Percentiles rank a stretch among this genome's conserved stretches.
Evolutionary conservation across 73 alveolate genomes (phyloP).

Genomic region (Paramecium sonneborni): DNA sequence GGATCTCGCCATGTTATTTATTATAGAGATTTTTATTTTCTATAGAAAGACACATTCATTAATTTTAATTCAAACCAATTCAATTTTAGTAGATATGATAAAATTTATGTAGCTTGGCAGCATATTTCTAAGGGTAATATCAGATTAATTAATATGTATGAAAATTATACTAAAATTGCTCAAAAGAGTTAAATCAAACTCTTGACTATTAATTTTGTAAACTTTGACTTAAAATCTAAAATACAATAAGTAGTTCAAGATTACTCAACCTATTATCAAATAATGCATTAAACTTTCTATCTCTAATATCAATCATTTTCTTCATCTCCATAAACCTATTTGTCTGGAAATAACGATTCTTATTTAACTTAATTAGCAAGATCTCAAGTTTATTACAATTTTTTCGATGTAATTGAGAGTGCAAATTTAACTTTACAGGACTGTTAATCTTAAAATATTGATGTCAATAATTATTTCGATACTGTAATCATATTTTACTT

Average conservation of each 20-base stretch:
- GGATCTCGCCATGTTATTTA: constrained; percentile 9
- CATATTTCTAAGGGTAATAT: background rate
- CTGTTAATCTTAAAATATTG: background rate
- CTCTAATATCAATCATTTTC: background rate
- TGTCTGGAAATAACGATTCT: background rate
- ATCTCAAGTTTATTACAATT: background rate
- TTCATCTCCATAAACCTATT: background rate
- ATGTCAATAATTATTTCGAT: background rate
- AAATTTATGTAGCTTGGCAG: background rate
- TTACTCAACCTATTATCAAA: background rate
- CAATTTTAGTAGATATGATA: background rate
- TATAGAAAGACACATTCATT: background rate
- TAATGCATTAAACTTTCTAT: background rate
- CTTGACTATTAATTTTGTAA: background rate
- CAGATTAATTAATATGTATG: background rate
- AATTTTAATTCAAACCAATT: background rate
- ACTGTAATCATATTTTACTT: background rate
- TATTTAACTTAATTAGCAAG: background rate
- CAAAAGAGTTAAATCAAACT: background rate
- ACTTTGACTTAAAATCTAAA: background rate
- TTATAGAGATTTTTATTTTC: constrained; percentile 25
- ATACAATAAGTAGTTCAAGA: background rate
- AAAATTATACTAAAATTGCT: background rate
- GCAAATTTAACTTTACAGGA: background rate
- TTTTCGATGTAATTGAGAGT: background rate